Conservation (phyloP, 176 grass and related monocot genomes). For the Cenchrus americanus region DNA sequence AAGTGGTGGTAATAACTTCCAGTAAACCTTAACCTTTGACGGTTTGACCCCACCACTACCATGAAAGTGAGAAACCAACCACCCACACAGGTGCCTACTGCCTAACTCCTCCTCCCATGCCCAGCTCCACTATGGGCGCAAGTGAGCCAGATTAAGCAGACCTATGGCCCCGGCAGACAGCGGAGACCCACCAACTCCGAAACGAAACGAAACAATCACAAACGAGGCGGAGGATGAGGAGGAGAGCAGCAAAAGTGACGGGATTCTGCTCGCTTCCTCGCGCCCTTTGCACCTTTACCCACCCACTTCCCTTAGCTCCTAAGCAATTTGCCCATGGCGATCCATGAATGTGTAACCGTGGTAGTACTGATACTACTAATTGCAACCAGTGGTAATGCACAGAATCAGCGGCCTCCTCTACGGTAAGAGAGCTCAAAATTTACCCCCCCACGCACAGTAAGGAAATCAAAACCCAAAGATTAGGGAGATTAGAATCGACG, state of each 20-base stretch:
- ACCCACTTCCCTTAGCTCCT: constrained; percentile 44
- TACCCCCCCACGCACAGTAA: constrained; percentile 31
- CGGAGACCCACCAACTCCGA: constrained; percentile 45
- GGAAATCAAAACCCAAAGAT: constrained; percentile 34
- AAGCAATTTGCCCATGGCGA: constrained; percentile 35
- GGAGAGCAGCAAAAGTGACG: constrained; percentile 40
- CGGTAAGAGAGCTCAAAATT: constrained; percentile 43
- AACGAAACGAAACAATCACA: constrained; percentile 27
- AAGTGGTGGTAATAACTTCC: neutral
- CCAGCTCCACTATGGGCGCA: neutral
- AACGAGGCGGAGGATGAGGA: constrained; percentile 3
- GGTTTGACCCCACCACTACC: constrained; percentile 9
- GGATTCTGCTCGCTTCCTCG: constrained; percentile 35
- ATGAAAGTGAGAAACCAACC: constrained; percentile 7
- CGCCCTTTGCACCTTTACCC: neutral
- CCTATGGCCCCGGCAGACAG: constrained; percentile 30
- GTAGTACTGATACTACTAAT: constrained; percentile 29
- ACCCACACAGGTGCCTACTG: neutral
- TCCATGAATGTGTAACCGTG: constrained; percentile 16
- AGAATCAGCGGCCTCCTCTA: constrained; percentile 41
- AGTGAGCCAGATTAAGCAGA: constrained; percentile 18
- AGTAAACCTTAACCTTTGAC: constrained; percentile 3
- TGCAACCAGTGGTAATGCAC: constrained; percentile 38
- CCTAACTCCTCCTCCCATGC: constrained; percentile 5
- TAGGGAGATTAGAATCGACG: constrained; percentile 40